Percentiles rank a stretch among this genome's conserved stretches.
Evolutionary conservation across 1,139 yeast genomes (phyloP).

Genomic region (Kodamaea sp.): DNA sequence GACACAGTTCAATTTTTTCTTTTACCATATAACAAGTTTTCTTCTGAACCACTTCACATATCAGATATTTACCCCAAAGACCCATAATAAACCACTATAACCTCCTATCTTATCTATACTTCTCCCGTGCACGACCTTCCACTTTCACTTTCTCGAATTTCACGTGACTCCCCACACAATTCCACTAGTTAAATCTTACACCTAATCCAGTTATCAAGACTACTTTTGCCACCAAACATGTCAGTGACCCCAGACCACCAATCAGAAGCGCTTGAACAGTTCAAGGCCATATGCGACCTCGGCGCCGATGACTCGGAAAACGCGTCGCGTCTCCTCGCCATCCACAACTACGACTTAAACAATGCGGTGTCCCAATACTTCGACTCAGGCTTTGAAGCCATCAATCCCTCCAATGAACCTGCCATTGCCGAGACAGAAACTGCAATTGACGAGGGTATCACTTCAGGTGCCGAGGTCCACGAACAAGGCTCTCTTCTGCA

Average conservation of each 20-base stretch:
- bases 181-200: too few relatives aligned
- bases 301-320: constrained; percentile 37
- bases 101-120: too few relatives aligned
- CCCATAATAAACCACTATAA: too few relatives aligned
- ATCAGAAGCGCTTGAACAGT: constrained; percentile 34
- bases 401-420: constrained; percentile 9
- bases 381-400: constrained; percentile 47
- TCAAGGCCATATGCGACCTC: constrained; percentile 47
- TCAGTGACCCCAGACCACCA: constrained; percentile 14
- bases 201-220: too few relatives aligned
- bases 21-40: too few relatives aligned
- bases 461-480: constrained; percentile 12
- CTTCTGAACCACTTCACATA: too few relatives aligned
- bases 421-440: constrained; percentile 4
- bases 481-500: constrained; percentile 6
- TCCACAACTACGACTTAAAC: constrained; percentile 51
- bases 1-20: too few relatives aligned
- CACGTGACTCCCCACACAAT: too few relatives aligned
- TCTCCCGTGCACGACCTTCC: too few relatives aligned
- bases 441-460: not conserved
- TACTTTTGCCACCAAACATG: not conserved
- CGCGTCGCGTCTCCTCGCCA: constrained; percentile 37
- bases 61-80: too few relatives aligned
- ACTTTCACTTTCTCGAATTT: too few relatives aligned
- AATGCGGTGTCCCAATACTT: constrained; percentile 51